Evolutionary conservation across 2,329 filamentous ascomycete genomes (phyloP), one percentile per base, ranked within the genome.

Genomic region (Plenodomus lindquistii): DNA sequence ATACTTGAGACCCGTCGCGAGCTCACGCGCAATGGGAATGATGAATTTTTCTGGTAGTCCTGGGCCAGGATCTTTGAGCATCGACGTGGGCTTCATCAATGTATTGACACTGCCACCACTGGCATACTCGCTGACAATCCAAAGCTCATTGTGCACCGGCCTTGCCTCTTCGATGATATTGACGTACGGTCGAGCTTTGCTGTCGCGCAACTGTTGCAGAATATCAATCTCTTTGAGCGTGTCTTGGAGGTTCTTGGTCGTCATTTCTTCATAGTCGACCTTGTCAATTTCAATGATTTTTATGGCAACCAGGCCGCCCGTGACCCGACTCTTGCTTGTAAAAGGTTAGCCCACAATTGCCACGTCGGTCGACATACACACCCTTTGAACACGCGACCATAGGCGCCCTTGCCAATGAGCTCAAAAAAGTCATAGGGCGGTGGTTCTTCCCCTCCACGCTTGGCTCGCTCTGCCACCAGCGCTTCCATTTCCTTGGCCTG

Each of bases 41-140:
- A 86, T 83, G 65, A 80, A 86, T 50, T 79, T 79, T 57, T 86
- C 84, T 21, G 82, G 79, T 2, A 86, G 71, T 16, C 72, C 73
- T 10, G 65, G 60, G 10, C 57, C 60, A 16, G 58, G 58, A 43
- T 62, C 52, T 31, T 63, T 63, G 24, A 39, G 55, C 45, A 46
- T 59, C 43, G 63, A 56, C 24, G 61, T 56, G 7, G 76, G 79
- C 51, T 78, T 76, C 77, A 85, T 83, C 59, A 87, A 63, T 8
- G 84, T 86, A 49, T 83, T 79, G 6, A 95, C 86, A 69, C 89
- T 94, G 40, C 90, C 90, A 53, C 90, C 90, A 5, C 87, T 88
- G 62, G 89, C 92, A 70, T 92, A 91, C 73, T 94, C 89, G 50
- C 88, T 92, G 46, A 94, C 84, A 77, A 94, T 89, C 90, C 90